Percentiles rank a stretch among this genome's conserved stretches.
Conservation (phyloP, 1,139 yeast species). For the Saccharomyces pastorianus region DNA sequence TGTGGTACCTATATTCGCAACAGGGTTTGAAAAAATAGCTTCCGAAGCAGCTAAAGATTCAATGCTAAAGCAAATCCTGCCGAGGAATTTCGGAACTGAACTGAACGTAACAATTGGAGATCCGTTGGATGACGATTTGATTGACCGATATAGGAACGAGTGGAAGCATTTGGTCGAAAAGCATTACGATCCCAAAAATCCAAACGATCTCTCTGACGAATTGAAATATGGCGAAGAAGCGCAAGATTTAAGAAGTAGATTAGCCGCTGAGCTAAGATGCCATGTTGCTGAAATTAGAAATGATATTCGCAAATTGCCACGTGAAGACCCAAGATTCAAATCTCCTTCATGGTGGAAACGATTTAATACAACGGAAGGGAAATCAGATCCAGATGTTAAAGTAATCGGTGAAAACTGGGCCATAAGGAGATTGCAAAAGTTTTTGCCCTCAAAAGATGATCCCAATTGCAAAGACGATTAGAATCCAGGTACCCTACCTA, state of each 20-base stretch:
- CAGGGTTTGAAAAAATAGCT: constrained; percentile 80
- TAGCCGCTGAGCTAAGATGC: constrained; percentile 62
- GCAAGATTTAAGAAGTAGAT: constrained; percentile 51
- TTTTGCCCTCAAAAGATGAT: constrained; percentile 33
- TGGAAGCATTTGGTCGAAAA: constrained; percentile 61
- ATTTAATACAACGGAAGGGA: constrained; percentile 58
- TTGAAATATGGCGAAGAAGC: constrained; percentile 60
- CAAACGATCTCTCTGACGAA: constrained; percentile 52
- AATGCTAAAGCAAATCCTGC: constrained; percentile 49
- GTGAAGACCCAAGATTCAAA: constrained; percentile 56
- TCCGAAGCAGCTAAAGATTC: constrained; percentile 65
- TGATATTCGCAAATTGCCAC: constrained; percentile 41
- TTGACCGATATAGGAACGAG: constrained; percentile 51
- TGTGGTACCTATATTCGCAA: constrained; percentile 78
- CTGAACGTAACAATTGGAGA: constrained; percentile 67
- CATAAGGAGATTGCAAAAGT: constrained; percentile 54
- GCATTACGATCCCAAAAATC: constrained; percentile 42
- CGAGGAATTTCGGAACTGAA: constrained; percentile 59
- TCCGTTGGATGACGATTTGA: constrained; percentile 53
- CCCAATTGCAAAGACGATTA: not conserved
- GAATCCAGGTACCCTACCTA: not conserved
- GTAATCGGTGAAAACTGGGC: constrained; percentile 81
- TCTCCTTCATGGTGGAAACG: constrained; percentile 66
- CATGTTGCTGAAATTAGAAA: constrained; percentile 55
- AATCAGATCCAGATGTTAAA: constrained; percentile 55